Conservation (phyloP, 148 eudicot genomes). For the Camellia granthamiana region DNA sequence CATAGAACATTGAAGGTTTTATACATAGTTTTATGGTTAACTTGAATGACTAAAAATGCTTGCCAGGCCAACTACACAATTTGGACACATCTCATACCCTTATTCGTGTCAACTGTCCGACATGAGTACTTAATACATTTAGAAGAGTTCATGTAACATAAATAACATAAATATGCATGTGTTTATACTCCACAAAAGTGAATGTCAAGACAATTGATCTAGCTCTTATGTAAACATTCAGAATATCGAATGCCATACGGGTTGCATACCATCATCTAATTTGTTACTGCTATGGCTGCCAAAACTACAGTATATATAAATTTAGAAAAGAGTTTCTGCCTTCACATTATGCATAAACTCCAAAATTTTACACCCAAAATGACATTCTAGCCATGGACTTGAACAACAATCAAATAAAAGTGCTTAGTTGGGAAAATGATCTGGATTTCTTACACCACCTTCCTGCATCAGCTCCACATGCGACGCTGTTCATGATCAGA, state of each 20-base stretch:
- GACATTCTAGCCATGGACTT: not conserved
- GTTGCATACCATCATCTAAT: not conserved
- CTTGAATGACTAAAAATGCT: too few relatives aligned
- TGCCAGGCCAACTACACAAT: too few relatives aligned
- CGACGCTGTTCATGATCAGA: not conserved
- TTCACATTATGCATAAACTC: conserved; percentile 3
- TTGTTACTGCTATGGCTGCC: not conserved
- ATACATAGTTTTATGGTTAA: too few relatives aligned
- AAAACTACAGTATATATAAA: not conserved
- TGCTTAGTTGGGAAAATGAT: not conserved
- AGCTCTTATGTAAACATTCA: not conserved
- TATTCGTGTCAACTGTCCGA: too few relatives aligned
- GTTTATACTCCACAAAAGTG: too few relatives aligned
- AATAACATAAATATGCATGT: too few relatives aligned
- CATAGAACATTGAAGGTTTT: too few relatives aligned
- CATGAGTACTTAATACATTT: too few relatives aligned
- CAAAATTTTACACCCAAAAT: not conserved
- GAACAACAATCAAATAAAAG: not conserved
- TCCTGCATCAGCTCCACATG: not conserved
- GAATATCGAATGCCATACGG: too few relatives aligned
- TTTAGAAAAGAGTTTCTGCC: not conserved
- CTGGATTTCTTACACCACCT: not conserved
- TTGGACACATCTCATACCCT: too few relatives aligned
- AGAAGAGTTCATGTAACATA: too few relatives aligned
- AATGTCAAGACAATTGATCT: not conserved